Percentiles rank a stretch among this genome's conserved stretches.
Conservation (phyloP, 305 asterid species). For the Fraxinus latifolia region DNA sequence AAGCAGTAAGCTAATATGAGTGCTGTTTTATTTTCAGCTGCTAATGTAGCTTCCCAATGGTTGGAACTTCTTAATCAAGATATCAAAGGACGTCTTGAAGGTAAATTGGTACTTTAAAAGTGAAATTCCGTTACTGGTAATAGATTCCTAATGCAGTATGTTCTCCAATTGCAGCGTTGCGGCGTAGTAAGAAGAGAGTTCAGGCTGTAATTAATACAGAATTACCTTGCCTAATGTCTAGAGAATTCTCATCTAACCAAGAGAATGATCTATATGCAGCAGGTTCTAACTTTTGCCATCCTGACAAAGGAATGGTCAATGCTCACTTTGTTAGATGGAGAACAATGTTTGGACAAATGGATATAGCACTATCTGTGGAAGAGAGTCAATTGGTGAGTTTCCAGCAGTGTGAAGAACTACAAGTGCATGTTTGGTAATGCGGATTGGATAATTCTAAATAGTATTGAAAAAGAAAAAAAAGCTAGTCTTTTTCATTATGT, state of each 20-base stretch:
- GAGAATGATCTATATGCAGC: slow-evolving; percentile 26
- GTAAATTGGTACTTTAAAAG: slow-evolving; percentile 19
- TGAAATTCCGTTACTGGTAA: neutral
- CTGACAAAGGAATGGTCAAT: slow-evolving; percentile 23
- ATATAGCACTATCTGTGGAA: slow-evolving; percentile 70
- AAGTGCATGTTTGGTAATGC: neutral
- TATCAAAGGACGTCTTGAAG: slow-evolving; percentile 49
- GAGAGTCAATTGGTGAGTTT: slow-evolving; percentile 67
- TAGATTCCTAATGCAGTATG: neutral
- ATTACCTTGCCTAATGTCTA: slow-evolving; percentile 38
- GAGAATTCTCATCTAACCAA: slow-evolving; percentile 41
- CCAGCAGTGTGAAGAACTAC: neutral
- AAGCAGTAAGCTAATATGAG: neutral
- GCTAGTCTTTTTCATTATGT: neutral
- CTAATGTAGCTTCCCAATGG: slow-evolving; percentile 54
- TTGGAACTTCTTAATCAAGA: slow-evolving; percentile 54
- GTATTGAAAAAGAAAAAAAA: neutral
- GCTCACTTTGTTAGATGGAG: slow-evolving; percentile 61
- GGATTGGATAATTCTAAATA: neutral
- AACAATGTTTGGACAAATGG: slow-evolving; percentile 70
- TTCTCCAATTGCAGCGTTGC: slow-evolving; percentile 37
- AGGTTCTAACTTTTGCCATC: slow-evolving; percentile 20
- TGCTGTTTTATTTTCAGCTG: slow-evolving; percentile 35
- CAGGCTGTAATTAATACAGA: slow-evolving; percentile 43
- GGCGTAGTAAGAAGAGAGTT: slow-evolving; percentile 53